Evolutionary conservation across 257 asterid species (phyloP).

Genomic region (Knoxia roxburghii): DNA sequence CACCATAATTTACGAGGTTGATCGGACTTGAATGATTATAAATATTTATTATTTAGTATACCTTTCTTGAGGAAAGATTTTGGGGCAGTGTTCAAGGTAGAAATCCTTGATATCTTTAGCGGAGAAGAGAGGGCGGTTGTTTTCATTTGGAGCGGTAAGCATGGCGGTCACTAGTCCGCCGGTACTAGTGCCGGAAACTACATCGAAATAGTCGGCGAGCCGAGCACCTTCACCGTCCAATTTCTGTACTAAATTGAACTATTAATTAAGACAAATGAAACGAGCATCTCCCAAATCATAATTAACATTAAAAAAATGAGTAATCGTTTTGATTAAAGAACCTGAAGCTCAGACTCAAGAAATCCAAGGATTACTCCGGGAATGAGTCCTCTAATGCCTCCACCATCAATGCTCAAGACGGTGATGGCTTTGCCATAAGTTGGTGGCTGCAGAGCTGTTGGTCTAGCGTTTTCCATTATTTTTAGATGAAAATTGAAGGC

Average conservation of each 20-base stretch:
- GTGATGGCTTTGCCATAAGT: conserved; percentile 36
- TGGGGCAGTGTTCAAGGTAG: conserved; percentile 36
- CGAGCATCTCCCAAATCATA: too few species aligned
- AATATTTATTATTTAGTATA: neutral
- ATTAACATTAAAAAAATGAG: too few species aligned
- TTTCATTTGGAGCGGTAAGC: conserved; percentile 45
- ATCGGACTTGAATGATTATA: neutral
- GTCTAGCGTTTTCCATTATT: neutral
- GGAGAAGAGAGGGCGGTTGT: conserved; percentile 41
- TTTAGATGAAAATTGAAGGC: too few species aligned
- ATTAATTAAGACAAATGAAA: too few species aligned
- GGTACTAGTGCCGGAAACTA: conserved; percentile 63
- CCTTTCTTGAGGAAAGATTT: conserved; percentile 19
- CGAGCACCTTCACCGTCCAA: conserved; percentile 50
- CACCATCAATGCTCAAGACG: conserved; percentile 53
- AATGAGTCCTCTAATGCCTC: conserved; percentile 55
- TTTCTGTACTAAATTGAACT: conserved; percentile 22
- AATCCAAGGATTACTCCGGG: conserved; percentile 37
- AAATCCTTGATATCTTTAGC: conserved; percentile 52
- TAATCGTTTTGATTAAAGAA: neutral
- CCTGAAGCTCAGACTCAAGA: conserved; percentile 49
- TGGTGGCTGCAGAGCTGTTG: conserved; percentile 34
- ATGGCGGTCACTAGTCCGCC: conserved; percentile 60
- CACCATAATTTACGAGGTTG: neutral
- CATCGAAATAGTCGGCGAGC: conserved; percentile 59